Conservation (phyloP, 345 rosid genomes). For the Erysimum cheiranthoides region DNA sequence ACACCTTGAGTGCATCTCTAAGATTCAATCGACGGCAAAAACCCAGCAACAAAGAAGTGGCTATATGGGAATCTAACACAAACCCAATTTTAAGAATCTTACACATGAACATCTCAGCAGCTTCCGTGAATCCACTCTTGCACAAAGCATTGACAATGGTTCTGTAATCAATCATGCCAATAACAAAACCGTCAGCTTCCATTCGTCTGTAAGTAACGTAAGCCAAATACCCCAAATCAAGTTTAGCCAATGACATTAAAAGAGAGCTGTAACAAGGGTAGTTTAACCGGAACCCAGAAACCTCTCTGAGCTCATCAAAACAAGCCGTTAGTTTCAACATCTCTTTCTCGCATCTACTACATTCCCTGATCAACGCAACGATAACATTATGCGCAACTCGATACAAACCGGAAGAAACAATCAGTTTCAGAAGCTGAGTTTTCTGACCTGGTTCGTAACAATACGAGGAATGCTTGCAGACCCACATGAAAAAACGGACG, state of each 20-base stretch:
- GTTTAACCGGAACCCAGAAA: constrained; percentile 50
- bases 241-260: constrained; percentile 55
- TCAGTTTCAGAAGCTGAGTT: constrained; percentile 43
- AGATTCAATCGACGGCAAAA: constrained; percentile 46
- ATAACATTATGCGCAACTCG: constrained; percentile 49
- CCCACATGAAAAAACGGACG: constrained; percentile 53
- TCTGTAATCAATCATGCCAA: constrained; percentile 52
- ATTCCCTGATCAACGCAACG: constrained; percentile 43
- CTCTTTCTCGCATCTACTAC: constrained; percentile 38
- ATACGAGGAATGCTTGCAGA: constrained; percentile 55
- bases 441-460: constrained; percentile 47
- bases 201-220: constrained; percentile 45
- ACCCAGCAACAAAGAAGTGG: constrained; percentile 55
- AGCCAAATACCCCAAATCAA: constrained; percentile 48
- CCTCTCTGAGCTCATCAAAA: constrained; percentile 47
- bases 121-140: constrained; percentile 51
- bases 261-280: constrained; percentile 60
- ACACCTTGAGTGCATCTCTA: constrained; percentile 48
- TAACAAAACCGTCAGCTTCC: constrained; percentile 53
- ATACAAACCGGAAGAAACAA: constrained; percentile 45
- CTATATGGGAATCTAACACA: constrained; percentile 50
- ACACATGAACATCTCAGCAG: constrained; percentile 56
- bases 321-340: constrained; percentile 49
- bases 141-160: constrained; percentile 53
- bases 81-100: constrained; percentile 53